Percentiles rank a stretch among this genome's conserved stretches.
Evolutionary conservation across 495 filamentous ascomycete species (phyloP).

Genomic region (Letharia columbiana): DNA sequence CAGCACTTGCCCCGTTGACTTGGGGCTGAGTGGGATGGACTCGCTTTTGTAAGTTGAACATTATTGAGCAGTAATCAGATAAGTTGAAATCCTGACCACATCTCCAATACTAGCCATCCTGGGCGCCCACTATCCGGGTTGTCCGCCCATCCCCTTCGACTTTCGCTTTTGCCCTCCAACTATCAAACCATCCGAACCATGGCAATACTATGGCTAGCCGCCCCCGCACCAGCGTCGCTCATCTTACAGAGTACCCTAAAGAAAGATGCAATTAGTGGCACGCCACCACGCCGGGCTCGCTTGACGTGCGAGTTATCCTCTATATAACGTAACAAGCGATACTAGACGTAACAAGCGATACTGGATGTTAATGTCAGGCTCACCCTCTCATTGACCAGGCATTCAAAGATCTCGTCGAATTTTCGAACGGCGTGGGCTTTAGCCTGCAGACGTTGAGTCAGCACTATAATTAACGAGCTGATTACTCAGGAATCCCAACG

Average conservation of each 20-base stretch:
- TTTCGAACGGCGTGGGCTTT: neutral
- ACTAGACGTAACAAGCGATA: neutral
- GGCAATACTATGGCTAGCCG: neutral
- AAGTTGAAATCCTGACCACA: neutral
- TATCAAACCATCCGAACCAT: neutral
- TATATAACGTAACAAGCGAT: neutral
- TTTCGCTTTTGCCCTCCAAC: neutral
- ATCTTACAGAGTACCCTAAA: neutral
- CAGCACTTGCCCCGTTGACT: neutral
- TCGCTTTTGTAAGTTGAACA: neutral
- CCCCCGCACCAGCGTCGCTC: neutral
- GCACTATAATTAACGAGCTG: constrained; percentile 13
- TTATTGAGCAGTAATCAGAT: neutral
- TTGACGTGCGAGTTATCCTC: neutral
- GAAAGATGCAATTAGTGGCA: neutral
- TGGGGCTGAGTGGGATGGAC: neutral
- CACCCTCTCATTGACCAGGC: neutral
- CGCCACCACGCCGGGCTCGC: neutral
- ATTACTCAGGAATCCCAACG: constrained; percentile 8
- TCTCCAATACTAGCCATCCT: neutral
- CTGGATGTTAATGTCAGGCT: neutral
- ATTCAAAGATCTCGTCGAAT: neutral
- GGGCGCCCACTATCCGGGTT: neutral
- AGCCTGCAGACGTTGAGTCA: constrained; percentile 11
- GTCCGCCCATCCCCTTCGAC: neutral